phyloP scores from a whole-genome alignment of 1,139 yeast genomes.

The Nakaseomyces sp. region DNA sequence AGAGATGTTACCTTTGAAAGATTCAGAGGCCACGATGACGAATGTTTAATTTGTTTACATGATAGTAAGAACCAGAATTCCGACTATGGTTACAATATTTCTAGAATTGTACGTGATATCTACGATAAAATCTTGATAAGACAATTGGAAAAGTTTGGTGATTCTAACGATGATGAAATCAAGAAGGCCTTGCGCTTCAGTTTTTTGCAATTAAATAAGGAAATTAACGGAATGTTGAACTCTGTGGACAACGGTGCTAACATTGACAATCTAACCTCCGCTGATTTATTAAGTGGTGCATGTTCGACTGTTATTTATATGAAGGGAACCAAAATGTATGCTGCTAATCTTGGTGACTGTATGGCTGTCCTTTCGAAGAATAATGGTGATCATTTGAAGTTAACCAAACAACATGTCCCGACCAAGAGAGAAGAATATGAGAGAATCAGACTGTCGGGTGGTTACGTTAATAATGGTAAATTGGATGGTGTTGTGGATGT shows the following conservation, averaged over 20 bases:
- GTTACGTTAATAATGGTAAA: constrained; percentile 79
- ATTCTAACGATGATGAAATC: constrained; percentile 39
- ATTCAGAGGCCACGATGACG: constrained; percentile 72
- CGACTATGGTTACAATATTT: constrained; percentile 56
- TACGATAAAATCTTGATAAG: constrained; percentile 61
- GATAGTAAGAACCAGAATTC: constrained; percentile 70
- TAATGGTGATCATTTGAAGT: constrained; percentile 67
- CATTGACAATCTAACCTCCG: constrained; percentile 38
- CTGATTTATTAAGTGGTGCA: constrained; percentile 78
- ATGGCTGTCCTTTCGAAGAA: constrained; percentile 71
- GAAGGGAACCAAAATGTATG: constrained; percentile 57
- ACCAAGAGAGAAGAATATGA: constrained; percentile 73
- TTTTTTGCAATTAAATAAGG: constrained; percentile 71
- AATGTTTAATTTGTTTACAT: constrained; percentile 68
- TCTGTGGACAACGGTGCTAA: constrained; percentile 30
- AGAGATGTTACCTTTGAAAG: constrained; percentile 84
- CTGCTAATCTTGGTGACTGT: constrained; percentile 89
- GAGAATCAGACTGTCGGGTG: constrained; percentile 84
- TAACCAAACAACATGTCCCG: constrained; percentile 81
- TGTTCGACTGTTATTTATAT: constrained; percentile 76
- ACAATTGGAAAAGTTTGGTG: constrained; percentile 57
- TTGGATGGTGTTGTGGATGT: constrained; percentile 76
- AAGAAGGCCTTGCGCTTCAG: constrained; percentile 71
- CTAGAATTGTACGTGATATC: constrained; percentile 69
- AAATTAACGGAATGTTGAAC: constrained; percentile 47